Base-by-base conservation (phyloP, 768 basidiomycete species). In the Plicaturopsis crispa region DNA sequence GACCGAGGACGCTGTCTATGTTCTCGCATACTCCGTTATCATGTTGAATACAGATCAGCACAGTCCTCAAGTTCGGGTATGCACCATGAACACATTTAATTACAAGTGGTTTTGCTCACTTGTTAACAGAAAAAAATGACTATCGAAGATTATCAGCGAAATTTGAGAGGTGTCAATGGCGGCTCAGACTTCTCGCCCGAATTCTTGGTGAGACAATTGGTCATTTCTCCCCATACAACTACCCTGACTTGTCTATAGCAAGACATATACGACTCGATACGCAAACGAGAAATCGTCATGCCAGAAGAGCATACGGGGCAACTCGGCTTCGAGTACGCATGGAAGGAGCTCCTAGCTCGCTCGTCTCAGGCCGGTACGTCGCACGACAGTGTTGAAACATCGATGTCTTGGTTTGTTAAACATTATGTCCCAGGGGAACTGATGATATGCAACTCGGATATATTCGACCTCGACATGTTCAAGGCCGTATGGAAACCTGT, bases 21-120 rank as follows among this genome's bases (percentile, higher is more conserved):
- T 99, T 6, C 63, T 99, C 18, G 78, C 94, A 1, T 99, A 82
- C 58, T 97, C 96, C 0, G 82, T 99, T 43, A 97, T 99, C 58
- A 76, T 99, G 91, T 75, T 99, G 35, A 99, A 99, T 61, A 99
- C 96, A 6, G 96, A 99, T 63, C 77, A 80, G 22, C 93, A 97
- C 56, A 97, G 88, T 54, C 92, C 93, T 10, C 91, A 96, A 69
- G 75, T 93, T 44, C 66, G 87, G 54, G 90, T 85, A 54, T 57
- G 81, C 51, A 8, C 18, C 35, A 24, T 33, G 1, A 16, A 24
- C n/a, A 16, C 16, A 14, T 31, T 10, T 8, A 17, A 8, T n/a
- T n/a, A n/a, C n/a, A n/a, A n/a, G n/a, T n/a, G n/a, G n/a, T n/a
- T n/a, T n/a, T 8, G n/a, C 36, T 30, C 28, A 19, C 4, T 11